phyloP scores from a whole-genome alignment of 345 rosid genomes.

The Pistacia atlantica region DNA sequence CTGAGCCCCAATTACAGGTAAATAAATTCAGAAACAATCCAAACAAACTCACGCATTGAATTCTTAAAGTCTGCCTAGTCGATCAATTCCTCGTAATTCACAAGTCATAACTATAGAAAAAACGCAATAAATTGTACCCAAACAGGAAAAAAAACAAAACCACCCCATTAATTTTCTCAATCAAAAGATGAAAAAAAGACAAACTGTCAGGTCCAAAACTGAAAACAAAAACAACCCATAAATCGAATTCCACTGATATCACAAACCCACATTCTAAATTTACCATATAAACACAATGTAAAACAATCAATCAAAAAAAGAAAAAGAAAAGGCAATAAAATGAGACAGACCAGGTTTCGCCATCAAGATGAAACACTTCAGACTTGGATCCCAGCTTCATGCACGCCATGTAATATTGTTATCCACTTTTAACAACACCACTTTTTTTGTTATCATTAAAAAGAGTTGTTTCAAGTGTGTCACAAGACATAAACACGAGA shows the following conservation, averaged over 20 bases:
- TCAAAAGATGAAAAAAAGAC: not conserved
- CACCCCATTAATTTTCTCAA: not conserved
- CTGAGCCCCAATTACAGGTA: not conserved
- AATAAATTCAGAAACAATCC: not conserved
- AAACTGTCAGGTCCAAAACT: not conserved
- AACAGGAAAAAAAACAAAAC: not conserved
- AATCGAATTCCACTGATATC: not conserved
- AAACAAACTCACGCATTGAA: not conserved
- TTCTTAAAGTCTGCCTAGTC: too few relatives aligned
- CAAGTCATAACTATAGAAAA: not conserved
- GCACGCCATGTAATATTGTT: conserved; percentile 55
- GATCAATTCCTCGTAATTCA: not conserved
- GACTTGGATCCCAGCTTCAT: conserved; percentile 93
- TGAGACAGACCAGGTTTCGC: conserved; percentile 57
- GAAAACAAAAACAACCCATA: conserved; percentile 1
- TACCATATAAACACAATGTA: not conserved
- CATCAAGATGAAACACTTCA: conserved; percentile 72
- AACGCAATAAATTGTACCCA: not conserved
- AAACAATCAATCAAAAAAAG: not conserved
- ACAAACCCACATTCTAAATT: conserved; percentile 25
- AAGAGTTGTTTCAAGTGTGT: not conserved
- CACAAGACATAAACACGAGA: not conserved
- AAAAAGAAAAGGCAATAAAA: conserved; percentile 9
- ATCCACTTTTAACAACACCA: conserved; percentile 15
- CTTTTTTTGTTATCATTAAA: conserved; percentile 18